Evolutionary conservation across 441 rosid species (phyloP), one percentile per base, ranked within the genome.

Genomic region (California macrophylla): DNA sequence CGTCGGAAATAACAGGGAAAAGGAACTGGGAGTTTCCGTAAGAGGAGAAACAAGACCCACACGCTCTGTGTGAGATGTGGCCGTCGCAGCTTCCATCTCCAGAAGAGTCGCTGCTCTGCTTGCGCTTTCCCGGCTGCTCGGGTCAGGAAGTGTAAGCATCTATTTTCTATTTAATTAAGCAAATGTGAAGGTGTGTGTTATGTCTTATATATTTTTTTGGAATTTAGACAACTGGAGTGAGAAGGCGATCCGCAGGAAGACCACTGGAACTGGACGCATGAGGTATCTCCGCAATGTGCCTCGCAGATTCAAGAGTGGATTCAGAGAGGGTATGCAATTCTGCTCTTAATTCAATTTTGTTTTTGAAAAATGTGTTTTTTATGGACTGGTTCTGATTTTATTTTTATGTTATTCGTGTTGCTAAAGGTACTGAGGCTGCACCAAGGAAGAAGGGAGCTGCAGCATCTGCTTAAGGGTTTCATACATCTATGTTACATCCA

Each of bases 21-120:
- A 82, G 97, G 96, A 75, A 93, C 98, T 6, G 96, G 92, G 71
- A 91, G 97, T 83, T 93, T 93, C 50, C 97, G 98, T 66, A 89
- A 92, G 87, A 80, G 98, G 69, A 90, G 98, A 84, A 92, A 92
- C 91, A 92, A 90, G 91, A 86, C 96, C 28, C 96, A 90, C 86
- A 90, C 98, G 3, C 87, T 92, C 56, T 92, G 97, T 67, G 93
- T 89, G 15, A 86, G 98, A 79, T 92, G 98, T 66, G 98, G 98
- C 38, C 97, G 92, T 40, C 95, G 98, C 16, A 90, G 93, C 79
- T 90, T 88, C 83, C 97, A 92, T 78, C 94, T 90, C 64, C 97
- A 89, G 87, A 90, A 92, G 85, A 89, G 98, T 79, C 95, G 95
- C 1, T 92, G 98, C 75, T 23, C 89, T 13, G 95, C 89, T 62